Evolutionary conservation across 2,329 filamentous ascomycete genomes (phyloP), one percentile per base, ranked within the genome.

Genomic region (Xylaria sp.): DNA sequence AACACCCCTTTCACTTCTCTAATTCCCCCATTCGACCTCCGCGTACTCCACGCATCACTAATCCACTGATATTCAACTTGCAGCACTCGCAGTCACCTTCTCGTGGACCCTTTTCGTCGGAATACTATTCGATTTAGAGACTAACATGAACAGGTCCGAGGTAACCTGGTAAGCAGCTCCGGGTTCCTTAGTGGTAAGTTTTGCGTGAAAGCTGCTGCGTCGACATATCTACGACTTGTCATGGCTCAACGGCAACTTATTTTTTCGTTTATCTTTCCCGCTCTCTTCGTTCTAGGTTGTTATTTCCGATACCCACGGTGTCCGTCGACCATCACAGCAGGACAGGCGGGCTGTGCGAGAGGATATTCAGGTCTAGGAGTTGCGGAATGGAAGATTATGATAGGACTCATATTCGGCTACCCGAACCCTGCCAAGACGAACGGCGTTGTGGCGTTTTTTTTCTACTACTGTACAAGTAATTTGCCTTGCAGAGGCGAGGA

Each of bases 91-190:
- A 52, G 44, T 52, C 50, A 51, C 42, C 43, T 20, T 45, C 55
- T 44, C 56, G 41, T 50, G 41, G 22, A 48, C 44, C 52, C 39
- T 47, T 42, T 60, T 56, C 50, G 37, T 43, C 44, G 45, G 42
- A 40, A 44, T 29, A 29, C 26, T 11, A 40, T 26, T 34, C 38
- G 52, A 45, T 52, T 56, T 58, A 51, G 44, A 60, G 51, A 66
- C 65, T 68, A 65, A 68, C 58, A 54, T 43, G 47, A 44, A 29
- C 56, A 68, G 64, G 42, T 61, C 47, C 43, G 34, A 54, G 22
- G 44, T 44, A 18, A 50, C 20, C 44, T 49, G 39, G 39, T 39
- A 39, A 29, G 43, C 29, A 29, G 24, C 29, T 51, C 22, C 44
- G 34, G 41, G 38, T 50, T 54, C 56, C 38, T 26, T 45, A 44